phyloP scores from a whole-genome alignment of 345 rosid species.

The Sisymbrium irio region DNA sequence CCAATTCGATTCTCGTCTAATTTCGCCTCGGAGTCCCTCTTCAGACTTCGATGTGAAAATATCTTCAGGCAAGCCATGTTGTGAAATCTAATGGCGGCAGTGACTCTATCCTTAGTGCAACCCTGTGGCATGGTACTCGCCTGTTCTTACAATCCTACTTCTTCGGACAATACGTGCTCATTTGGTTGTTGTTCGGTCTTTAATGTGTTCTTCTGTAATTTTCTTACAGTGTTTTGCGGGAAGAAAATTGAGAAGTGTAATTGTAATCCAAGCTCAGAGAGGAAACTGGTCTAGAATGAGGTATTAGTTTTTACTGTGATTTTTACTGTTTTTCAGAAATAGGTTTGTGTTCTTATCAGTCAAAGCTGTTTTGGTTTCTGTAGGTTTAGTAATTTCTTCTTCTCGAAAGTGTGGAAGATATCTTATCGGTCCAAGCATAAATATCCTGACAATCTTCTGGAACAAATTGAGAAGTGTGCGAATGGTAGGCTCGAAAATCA shows the following conservation, averaged over 20 bases:
- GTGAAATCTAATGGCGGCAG: constrained; percentile 29
- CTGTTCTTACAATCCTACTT: neutral
- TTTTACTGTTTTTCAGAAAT: neutral
- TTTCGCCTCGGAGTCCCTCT: neutral
- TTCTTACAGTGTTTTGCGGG: constrained; percentile 43
- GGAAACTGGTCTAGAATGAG: constrained; percentile 41
- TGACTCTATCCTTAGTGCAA: constrained; percentile 31
- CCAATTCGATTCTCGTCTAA: neutral
- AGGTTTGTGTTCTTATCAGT: constrained; percentile 4
- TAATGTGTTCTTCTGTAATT: neutral
- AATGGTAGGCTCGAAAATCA: constrained; percentile 38
- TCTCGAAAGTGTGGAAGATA: constrained; percentile 36
- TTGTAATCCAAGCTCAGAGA: constrained; percentile 43
- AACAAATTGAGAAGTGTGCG: constrained; percentile 38
- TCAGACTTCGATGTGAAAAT: neutral
- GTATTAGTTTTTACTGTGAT: neutral
- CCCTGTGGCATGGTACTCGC: constrained; percentile 37
- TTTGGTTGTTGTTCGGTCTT: neutral
- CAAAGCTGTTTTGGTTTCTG: neutral
- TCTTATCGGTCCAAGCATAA: constrained; percentile 53
- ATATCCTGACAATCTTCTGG: constrained; percentile 40
- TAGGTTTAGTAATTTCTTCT: constrained; percentile 48
- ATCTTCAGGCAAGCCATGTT: constrained; percentile 18
- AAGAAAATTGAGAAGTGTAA: constrained; percentile 39
- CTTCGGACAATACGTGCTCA: neutral